Conservation (phyloP, 1,139 yeast species). For the Zygosaccharomyces sapae region DNA sequence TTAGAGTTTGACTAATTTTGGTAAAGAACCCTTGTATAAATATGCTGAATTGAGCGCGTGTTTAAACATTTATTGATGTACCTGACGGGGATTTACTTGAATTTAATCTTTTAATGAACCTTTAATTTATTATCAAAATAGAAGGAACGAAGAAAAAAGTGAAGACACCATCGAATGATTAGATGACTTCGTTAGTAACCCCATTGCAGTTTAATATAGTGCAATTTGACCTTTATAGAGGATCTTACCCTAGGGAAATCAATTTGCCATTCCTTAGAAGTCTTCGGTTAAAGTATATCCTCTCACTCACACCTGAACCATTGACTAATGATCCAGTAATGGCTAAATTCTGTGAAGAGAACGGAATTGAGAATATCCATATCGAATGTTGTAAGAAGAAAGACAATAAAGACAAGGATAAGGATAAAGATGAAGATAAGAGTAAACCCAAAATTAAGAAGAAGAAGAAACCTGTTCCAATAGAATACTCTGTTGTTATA, state of each 20-base stretch:
- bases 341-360: constrained; percentile 38
- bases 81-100: not conserved
- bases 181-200: constrained; percentile 47
- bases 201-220: constrained; percentile 76
- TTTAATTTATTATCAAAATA: not conserved
- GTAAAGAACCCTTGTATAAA: not conserved
- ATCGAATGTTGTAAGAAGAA: constrained; percentile 53
- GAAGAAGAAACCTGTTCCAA: constrained; percentile 74
- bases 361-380: constrained; percentile 56
- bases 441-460: constrained; percentile 51
- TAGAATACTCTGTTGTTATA: constrained; percentile 59
- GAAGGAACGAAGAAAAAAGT: not conserved
- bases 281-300: constrained; percentile 62
- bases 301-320: constrained; percentile 77
- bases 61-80: not conserved
- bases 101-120: not conserved
- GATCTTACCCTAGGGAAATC: constrained; percentile 78
- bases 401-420: constrained; percentile 33
- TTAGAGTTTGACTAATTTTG: not conserved
- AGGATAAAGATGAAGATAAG: constrained; percentile 17
- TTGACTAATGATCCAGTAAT: constrained; percentile 38
- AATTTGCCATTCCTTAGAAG: constrained; percentile 70
- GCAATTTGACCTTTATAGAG: constrained; percentile 69
- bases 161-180: constrained; percentile 11
- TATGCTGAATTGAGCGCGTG: too few relatives aligned